Percentiles rank a stretch among this genome's conserved stretches.
phyloP scores from a whole-genome alignment of 345 rosid genomes.

The Lumnitzera racemosa region DNA sequence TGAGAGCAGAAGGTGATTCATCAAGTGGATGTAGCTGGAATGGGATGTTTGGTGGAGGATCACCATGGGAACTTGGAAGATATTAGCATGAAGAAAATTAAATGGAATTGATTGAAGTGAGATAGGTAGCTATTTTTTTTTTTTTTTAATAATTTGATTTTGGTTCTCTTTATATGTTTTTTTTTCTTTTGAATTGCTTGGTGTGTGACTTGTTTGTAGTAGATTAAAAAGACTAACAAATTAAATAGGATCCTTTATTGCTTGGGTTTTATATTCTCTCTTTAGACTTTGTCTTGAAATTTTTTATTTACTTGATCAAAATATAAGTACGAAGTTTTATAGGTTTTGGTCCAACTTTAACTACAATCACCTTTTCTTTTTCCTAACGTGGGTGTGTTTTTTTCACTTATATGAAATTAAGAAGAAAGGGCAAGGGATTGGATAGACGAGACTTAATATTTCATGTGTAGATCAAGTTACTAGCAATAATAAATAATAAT shows the following conservation, averaged over 20 bases:
- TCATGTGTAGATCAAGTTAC: too few species aligned
- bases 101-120: neutral
- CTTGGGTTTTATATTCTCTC: slow-evolving; percentile 1
- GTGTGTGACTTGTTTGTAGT: slow-evolving; percentile 3
- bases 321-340: too few species aligned
- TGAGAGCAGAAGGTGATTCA: slow-evolving; percentile 5
- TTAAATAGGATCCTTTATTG: neutral
- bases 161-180: neutral
- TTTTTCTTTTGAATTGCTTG: neutral
- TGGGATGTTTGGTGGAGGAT: slow-evolving; percentile 10
- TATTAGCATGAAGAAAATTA: slow-evolving; percentile 5
- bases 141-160: slow-evolving; percentile 3
- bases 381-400: too few species aligned
- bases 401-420: too few species aligned
- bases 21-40: slow-evolving; percentile 5
- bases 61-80: slow-evolving; percentile 13
- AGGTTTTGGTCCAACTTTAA: too few species aligned
- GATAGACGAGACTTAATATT: too few species aligned
- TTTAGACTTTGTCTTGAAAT: neutral
- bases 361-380: too few species aligned
- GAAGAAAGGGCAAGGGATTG: too few species aligned
- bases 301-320: too few species aligned
- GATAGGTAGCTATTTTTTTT: neutral
- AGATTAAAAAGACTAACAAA: neutral
- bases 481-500: too few species aligned